phyloP scores from a whole-genome alignment of 306 rosid species.

The Dalbergia cochinchinensis region DNA sequence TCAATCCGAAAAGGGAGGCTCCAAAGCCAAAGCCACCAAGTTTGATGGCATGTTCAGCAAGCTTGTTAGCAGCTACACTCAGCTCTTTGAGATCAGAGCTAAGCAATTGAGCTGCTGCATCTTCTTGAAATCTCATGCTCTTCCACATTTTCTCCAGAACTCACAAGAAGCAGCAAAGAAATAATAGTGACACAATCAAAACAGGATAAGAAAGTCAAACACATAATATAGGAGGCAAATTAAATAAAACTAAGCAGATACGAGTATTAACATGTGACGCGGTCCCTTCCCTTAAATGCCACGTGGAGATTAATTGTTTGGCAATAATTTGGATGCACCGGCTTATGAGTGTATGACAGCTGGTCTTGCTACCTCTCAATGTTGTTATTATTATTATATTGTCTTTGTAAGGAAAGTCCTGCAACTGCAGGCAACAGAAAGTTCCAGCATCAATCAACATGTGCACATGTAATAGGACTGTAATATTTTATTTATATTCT shows the following conservation, averaged over 20 bases:
- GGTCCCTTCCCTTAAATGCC: not conserved
- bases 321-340: not conserved
- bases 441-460: not conserved
- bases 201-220: not conserved
- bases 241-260: not conserved
- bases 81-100: conserved; percentile 71
- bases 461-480: not conserved
- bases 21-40: conserved; percentile 73
- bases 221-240: too few relatives aligned
- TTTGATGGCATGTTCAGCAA: conserved; percentile 65
- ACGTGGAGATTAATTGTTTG: conserved; percentile 13
- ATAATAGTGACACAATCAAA: not conserved
- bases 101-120: conserved; percentile 55
- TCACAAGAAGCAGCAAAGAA: not conserved
- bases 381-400: not conserved
- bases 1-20: conserved; percentile 67
- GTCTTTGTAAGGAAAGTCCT: not conserved
- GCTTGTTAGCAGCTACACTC: conserved; percentile 54
- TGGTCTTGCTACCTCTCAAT: not conserved
- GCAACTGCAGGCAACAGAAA: not conserved
- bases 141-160: conserved; percentile 38
- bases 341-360: not conserved
- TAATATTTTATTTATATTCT: too few relatives aligned
- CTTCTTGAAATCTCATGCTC: conserved; percentile 33
- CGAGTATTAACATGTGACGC: not conserved